A percentile compares a stretch with the other conserved stretches of the same genome.
Conservation (phyloP, 495 filamentous ascomycete genomes). For the Immersiella caudata region DNA sequence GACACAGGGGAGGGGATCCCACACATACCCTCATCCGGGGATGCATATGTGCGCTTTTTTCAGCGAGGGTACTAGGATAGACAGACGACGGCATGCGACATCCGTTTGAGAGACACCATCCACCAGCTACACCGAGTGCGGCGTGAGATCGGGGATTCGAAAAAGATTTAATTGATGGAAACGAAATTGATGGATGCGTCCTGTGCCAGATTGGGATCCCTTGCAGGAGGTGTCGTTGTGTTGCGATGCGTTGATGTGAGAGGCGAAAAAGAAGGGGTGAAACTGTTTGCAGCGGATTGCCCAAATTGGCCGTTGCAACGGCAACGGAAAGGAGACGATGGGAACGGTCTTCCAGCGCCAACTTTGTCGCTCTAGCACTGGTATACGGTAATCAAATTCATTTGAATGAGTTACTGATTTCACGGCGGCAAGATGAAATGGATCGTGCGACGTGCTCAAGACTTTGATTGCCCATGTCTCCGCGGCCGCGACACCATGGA, state of each 20-base stretch:
- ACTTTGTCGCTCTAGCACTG: neutral
- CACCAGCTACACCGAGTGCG: too few species aligned
- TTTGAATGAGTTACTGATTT: neutral
- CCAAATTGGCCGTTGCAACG: constrained; percentile 17
- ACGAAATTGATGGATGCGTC: too few species aligned
- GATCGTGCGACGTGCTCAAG: neutral
- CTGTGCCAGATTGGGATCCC: neutral
- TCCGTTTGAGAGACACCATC: too few species aligned
- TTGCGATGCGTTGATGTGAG: neutral
- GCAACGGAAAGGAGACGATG: constrained; percentile 9
- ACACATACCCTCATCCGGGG: neutral
- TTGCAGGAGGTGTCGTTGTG: neutral
- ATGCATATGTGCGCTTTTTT: neutral
- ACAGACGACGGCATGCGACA: neutral
- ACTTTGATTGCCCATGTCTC: neutral
- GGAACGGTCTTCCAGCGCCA: neutral
- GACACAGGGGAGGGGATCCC: neutral
- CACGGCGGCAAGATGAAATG: neutral
- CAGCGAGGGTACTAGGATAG: too few species aligned
- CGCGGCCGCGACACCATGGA: neutral
- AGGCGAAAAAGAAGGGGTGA: neutral
- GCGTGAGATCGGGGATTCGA: too few species aligned
- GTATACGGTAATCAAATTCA: neutral
- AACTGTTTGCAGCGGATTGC: constrained; percentile 2
- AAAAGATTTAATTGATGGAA: too few species aligned